Percentiles rank a stretch among this genome's conserved stretches.
Conservation (phyloP, 108 stramenopile species). For the Schizochytrium sp. region DNA sequence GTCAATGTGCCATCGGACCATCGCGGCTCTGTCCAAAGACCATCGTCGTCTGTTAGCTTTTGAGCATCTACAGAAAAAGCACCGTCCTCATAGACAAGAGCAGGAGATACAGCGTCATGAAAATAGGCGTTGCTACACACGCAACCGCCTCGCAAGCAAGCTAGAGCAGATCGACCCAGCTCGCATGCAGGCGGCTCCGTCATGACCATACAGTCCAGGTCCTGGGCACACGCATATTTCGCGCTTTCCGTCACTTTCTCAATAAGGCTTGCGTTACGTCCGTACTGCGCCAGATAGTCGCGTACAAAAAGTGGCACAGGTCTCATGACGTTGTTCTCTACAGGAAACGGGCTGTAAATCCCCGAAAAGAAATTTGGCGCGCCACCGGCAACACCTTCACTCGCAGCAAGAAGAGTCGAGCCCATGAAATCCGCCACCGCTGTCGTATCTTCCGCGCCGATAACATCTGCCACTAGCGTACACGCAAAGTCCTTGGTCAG, state of each 20-base stretch:
- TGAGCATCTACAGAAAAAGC: background rate
- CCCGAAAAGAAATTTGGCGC: background rate
- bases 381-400: background rate
- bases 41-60: background rate
- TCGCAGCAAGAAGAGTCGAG: background rate
- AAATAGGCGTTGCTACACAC: background rate
- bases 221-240: background rate
- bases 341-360: background rate
- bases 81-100: background rate
- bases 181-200: background rate
- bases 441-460: background rate
- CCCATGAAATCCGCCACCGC: background rate
- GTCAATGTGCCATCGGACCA: background rate
- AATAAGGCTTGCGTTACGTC: background rate
- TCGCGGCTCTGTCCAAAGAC: background rate
- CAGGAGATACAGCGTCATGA: background rate
- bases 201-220: background rate
- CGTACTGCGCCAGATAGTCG: background rate
- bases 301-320: background rate
- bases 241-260: background rate
- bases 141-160: background rate
- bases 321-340: background rate
- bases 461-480: background rate
- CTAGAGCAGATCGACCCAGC: background rate
- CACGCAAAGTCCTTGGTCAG: background rate